Evolutionary conservation across 495 filamentous ascomycete species (phyloP).

Genomic region (Penicillium cinerascens): DNA sequence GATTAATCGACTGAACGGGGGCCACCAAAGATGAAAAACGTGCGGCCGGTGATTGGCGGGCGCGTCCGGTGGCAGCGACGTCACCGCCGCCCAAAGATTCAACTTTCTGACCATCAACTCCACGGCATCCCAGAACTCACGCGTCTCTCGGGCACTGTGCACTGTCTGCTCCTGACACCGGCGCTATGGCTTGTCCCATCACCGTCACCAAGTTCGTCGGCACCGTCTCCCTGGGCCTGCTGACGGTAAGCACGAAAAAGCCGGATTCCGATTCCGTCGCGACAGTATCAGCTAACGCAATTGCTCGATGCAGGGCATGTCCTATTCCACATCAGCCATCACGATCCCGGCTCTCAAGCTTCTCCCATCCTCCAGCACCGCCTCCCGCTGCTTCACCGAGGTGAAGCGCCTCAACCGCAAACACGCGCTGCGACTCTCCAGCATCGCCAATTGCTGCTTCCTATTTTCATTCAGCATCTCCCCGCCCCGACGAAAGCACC

Average conservation of each 20-base stretch:
- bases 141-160: background rate
- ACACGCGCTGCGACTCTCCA: conserved; percentile 58
- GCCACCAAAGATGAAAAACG: conserved; percentile 5
- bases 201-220: conserved; percentile 85
- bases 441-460: conserved; percentile 60
- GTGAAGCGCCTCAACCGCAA: conserved; percentile 56
- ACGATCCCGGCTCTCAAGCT: conserved; percentile 72
- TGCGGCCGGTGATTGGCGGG: conserved; percentile 22
- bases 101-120: background rate
- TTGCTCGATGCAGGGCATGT: conserved; percentile 61
- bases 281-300: background rate
- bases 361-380: conserved; percentile 67
- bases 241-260: conserved; percentile 62
- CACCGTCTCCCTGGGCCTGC: conserved; percentile 76
- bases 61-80: conserved; percentile 5
- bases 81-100: conserved; percentile 7
- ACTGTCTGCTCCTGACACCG: background rate
- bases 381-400: conserved; percentile 60
- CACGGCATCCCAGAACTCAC: background rate
- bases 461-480: conserved; percentile 71
- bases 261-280: background rate
- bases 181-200: conserved; percentile 65
- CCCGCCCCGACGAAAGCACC: conserved; percentile 66
- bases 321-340: conserved; percentile 70
- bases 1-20: background rate